phyloP scores from a whole-genome alignment of 2,329 filamentous ascomycete species.

The Calonectria multiphialidica region DNA sequence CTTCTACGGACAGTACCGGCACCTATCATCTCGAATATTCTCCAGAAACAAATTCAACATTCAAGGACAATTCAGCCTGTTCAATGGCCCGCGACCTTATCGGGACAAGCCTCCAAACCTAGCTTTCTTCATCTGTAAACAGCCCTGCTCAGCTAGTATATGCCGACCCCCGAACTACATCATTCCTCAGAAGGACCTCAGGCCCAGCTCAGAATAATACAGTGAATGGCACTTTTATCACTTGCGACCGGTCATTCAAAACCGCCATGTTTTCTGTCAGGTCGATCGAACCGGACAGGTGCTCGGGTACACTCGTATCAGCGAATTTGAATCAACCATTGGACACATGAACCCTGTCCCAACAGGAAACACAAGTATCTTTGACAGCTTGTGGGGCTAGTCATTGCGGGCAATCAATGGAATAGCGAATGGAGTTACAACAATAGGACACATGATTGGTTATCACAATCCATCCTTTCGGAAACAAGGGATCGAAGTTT shows the following conservation, averaged over 20 bases:
- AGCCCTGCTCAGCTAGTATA: too few relatives aligned
- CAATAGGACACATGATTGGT: not conserved
- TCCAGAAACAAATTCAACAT: too few relatives aligned
- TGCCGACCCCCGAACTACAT: too few relatives aligned
- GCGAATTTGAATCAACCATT: not conserved
- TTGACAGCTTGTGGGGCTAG: too few relatives aligned
- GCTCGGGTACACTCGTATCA: not conserved
- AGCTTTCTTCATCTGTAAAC: too few relatives aligned
- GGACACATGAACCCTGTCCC: not conserved
- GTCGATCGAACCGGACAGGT: not conserved
- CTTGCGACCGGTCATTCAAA: not conserved
- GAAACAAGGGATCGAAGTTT: not conserved
- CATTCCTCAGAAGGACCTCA: not conserved
- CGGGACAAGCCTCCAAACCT: too few relatives aligned
- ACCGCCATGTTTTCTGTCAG: constrained; percentile 9
- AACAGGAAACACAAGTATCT: not conserved
- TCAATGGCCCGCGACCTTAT: too few relatives aligned
- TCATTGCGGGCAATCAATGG: too few relatives aligned
- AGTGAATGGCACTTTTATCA: not conserved
- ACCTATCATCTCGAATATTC: too few relatives aligned
- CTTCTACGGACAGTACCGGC: too few relatives aligned
- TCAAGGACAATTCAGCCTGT: too few relatives aligned
- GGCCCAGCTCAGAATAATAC: not conserved
- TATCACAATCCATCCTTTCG: not conserved
- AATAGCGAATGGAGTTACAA: not conserved